Base-by-base conservation (phyloP, 2,329 filamentous ascomycete species). In the Tolypocladium pustulatum region DNA sequence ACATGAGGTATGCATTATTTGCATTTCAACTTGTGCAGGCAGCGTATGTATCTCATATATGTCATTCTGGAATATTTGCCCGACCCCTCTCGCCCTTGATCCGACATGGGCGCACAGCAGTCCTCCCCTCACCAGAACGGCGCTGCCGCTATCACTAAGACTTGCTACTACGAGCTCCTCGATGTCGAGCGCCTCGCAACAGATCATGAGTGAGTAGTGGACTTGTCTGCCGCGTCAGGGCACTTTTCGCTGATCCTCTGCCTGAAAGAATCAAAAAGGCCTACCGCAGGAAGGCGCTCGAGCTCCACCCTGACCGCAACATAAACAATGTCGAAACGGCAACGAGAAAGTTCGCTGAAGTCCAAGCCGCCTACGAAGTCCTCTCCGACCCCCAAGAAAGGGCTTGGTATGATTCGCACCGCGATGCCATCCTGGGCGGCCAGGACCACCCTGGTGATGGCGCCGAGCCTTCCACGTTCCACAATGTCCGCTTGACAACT, bases 321-420 rank as follows among this genome's bases (percentile, higher is more conserved):
- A 87, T 89, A 71, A 87, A 89, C 66, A 87, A 97, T 68, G 86
- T 88, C 61, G 91, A 95, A 67, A 83, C 85, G 62, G 87, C 93
- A 2, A 99, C 94, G 1, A 83, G 80, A 64, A 85, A 87, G 57
- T 99, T 99, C 70, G 91, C 94, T 55, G 91, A 97, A 69, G 81
- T 97, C 34, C 93, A 97, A 72, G 83, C 91, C 40, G 94, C 94
- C 54, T 96, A 99, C 71, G 91, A 97, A 72, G 85, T 99, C n/a
- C 82, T 99, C 1, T 96, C 92, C 1, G 94, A 99, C 71, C 86
- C 91, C 13, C 93, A 99, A 71, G 94, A 99, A 72, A 85, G 94
- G 65, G 88, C 92, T 37, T 99, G 94, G 94, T 99, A 99, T 75
- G 93, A 99, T 74, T 91, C 91, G 3, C 94, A 99, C 70, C 87